Base-by-base conservation (phyloP, 208 protist genomes). In the Trypanosoma boissoni region DNA sequence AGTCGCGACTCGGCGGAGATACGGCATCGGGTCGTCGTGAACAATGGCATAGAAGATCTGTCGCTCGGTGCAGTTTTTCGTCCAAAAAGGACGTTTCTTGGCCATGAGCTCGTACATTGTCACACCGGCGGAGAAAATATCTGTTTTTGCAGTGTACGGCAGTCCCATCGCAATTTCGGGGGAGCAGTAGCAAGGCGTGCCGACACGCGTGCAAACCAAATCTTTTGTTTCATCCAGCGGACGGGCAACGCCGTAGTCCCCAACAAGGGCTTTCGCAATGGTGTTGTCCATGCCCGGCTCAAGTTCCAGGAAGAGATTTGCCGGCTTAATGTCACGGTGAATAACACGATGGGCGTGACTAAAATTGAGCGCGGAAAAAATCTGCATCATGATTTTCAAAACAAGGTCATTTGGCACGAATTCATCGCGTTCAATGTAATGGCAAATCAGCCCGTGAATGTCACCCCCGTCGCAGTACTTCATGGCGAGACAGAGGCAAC, bases 251-350 rank as follows among this genome's bases (percentile, higher is more conserved):
- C 92, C 92, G 50, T 84, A 97, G 72, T 97, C 92, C 7, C 92
- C 90, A 2, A 96, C 56, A 48, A 95, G 62, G 8, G 76, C 74
- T 55, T 66, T 72, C 10, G 41, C 34, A 27, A 69, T 51, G 21
- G 45, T 49, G 1, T 43, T 48, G 56, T 71, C 72, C 0, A 62
- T 58, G 27, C 16, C n/a, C 14, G 26, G 54, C 0, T 49, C 69
- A 12, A 42, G 57, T 2, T 60, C 64, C 2, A 97, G 61, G 44
- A 96, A 91, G 9, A 96, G 64, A 54, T 96, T 97, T 14, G 80
- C 92, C 2, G 92, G 81, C 63, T 96, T 97, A 44, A 97, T 92
- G 55, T 97, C 92, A 18, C 92, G 75, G 65, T 97, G 92, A 43
- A 96, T 87, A 26, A 97, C 59, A 31, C 69, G 59, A 24, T 86